Base-by-base conservation (phyloP, 495 filamentous ascomycete species). In the Rhizodiscina lignyota region DNA sequence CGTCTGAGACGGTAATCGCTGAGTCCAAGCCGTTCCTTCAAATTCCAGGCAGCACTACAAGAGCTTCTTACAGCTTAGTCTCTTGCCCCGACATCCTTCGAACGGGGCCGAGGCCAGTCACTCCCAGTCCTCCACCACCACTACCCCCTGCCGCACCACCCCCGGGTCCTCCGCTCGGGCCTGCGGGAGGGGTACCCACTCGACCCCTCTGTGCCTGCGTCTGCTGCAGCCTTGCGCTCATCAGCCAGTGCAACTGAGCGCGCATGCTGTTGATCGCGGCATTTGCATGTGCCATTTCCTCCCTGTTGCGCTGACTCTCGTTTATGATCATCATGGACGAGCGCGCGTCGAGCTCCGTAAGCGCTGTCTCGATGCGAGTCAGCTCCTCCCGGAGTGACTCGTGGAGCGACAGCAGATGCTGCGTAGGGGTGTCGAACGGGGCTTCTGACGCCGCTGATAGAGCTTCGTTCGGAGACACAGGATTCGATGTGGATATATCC, bases 221-320 rank as follows among this genome's bases (percentile, higher is more conserved):
- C 21, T 45, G 39, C 38, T 77, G 70, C 39, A 74, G 52, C 6
- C 70, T 63, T 8, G 71, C 61, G 22, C 67, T 72, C 55, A 74
- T 64, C 5, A 81, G 62, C 73, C 77, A 79, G 36, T 79, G 73
- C 11, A 82, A 56, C 43, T 81, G 77, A 62, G 74, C 68, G 23
- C 73, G 63, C 26, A 80, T 63, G 18, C 61, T 63, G 41, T 62
- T 65, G 30, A 81, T 61, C 12, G 71, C 74, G 4, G 76, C 73
- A 36, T 72, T 75, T 0, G 70, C 70, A 36, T 74, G 70, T 1
- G 72, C 64, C 55, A 79, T 65, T 38, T 81, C 74, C 43, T 81
- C 77, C 37, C 77, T 72, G 32, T 66, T 61, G 4, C 73, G 68
- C 20, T 79, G 58, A 26, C 60, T 72, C 51, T 80, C 76, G 48